phyloP scores from a whole-genome alignment of 1,284 basidiomycete genomes.

The Sparassis latifolia region DNA sequence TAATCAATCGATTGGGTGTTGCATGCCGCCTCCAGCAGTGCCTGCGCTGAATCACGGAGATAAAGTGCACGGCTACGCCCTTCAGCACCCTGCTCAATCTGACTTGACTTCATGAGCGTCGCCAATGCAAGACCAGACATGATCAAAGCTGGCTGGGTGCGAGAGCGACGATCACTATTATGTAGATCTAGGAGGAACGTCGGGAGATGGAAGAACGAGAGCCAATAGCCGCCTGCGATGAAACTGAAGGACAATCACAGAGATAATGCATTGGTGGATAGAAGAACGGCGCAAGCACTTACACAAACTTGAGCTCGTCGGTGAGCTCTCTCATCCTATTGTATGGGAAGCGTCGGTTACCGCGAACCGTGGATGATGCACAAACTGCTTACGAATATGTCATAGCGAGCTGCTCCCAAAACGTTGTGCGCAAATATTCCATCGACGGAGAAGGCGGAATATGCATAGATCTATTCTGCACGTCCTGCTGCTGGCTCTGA shows the following conservation, averaged over 20 bases:
- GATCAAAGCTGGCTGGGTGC: constrained; percentile 65
- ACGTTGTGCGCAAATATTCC: constrained; percentile 42
- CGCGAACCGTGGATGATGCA: constrained; percentile 4
- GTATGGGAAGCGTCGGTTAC: constrained; percentile 3
- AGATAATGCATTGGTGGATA: constrained; percentile 1
- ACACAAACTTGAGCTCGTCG: constrained; percentile 52
- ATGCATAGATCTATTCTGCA: too few species aligned
- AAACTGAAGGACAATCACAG: constrained; percentile 22
- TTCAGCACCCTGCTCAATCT: constrained; percentile 44
- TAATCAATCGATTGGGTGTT: constrained; percentile 48
- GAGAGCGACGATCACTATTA: constrained; percentile 39
- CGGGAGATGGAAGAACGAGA: constrained; percentile 58
- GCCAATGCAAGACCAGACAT: constrained; percentile 64
- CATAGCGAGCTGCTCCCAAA: constrained; percentile 60
- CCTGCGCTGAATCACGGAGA: constrained; percentile 49
- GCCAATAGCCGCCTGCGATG: constrained; percentile 45
- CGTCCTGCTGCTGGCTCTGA: too few species aligned
- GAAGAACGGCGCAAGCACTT: constrained; percentile 19
- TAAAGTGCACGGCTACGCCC: constrained; percentile 48
- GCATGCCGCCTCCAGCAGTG: constrained; percentile 46
- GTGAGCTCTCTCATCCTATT: constrained; percentile 45
- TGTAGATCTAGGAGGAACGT: constrained; percentile 48
- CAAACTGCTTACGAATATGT: constrained; percentile 36
- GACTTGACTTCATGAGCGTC: constrained; percentile 67
- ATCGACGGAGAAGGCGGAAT: constrained; percentile 29